Evolutionary conservation across 2,329 filamentous ascomycete species (phyloP), one percentile per base, ranked within the genome.

Genomic region (Aphanocladium album): DNA sequence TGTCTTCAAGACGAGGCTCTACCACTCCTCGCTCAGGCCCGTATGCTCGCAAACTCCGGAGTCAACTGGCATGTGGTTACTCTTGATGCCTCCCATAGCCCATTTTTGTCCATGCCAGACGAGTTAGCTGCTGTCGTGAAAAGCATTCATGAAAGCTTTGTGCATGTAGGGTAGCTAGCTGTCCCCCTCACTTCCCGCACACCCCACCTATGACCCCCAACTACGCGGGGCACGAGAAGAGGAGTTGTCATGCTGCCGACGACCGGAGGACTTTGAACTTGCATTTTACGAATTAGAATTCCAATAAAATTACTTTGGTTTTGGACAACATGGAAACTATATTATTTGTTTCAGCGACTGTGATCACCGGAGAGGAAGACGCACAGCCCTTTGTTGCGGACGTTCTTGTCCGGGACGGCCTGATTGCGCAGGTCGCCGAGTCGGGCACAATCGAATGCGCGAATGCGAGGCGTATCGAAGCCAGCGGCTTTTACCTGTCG

Each of bases 361-460:
- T 68, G 23, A 60, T 68, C 21, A 66, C 59, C 1, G 66, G 66
- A 47, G 64, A 67, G 46, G 66, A 67, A 41, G 57, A 59, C 11
- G 61, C 60, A 3, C 50, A 46, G 21, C 64, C 65, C 8, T 66
- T 65, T 14, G 59, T 66, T 27, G 66, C 65, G 8, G 66, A 68
- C 56, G 66, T 68, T 17, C 53, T 68, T 2, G 60, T 68, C 14
- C 57, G 55, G 2, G 49, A 62, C 30, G 66, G 65, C n/a, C 52
- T 65, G 9, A 62, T 68, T 52, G 58, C 65, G 35, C 61, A 63
- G 25, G 65, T 68, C 19, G 63, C 61, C 9, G 51, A 56, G 16
- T 60, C 64, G 2, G 63, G 66, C 5, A 64, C 61, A 21, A 51
- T 67, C 30, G 35, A 64, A 37, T 53, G 30, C 19, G 23, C 57